Evolutionary conservation across 805 yeast genomes (phyloP).

Genomic region (Candida schatavii): DNA sequence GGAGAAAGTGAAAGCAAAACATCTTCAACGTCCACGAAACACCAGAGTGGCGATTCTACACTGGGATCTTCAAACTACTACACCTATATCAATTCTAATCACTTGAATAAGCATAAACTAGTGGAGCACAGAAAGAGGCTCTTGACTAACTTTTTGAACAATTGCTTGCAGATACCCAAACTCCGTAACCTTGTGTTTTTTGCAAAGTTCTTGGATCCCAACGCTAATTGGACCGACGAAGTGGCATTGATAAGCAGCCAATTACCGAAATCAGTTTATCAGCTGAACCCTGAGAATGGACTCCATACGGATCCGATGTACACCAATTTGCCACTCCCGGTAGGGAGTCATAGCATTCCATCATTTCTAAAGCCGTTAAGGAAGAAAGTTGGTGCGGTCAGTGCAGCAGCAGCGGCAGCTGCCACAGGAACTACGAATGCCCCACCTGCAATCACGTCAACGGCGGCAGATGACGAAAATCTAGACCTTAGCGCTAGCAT

Average conservation of each 20-base stretch:
- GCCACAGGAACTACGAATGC: neutral
- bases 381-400: constrained; percentile 10
- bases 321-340: constrained; percentile 32
- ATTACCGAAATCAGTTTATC: constrained; percentile 38
- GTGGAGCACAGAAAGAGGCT: constrained; percentile 62
- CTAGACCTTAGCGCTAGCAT: constrained; percentile 1
- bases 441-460: neutral
- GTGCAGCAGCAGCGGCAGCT: constrained; percentile 1
- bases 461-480: constrained; percentile 1
- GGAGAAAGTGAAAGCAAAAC: constrained; percentile 5
- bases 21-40: neutral
- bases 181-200: constrained; percentile 62
- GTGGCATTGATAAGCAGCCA: constrained; percentile 32
- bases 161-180: constrained; percentile 59
- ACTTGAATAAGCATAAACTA: constrained; percentile 33
- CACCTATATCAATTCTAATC: constrained; percentile 41
- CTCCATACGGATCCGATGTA: constrained; percentile 34
- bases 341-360: constrained; percentile 19
- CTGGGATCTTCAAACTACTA: constrained; percentile 14
- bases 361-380: constrained; percentile 28
- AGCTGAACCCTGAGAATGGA: constrained; percentile 46
- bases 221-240: constrained; percentile 78
- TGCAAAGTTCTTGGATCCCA: constrained; percentile 80
- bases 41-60: constrained; percentile 1
- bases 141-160: constrained; percentile 71